A percentile compares a stretch with the other conserved stretches of the same genome.
Conservation (phyloP, 306 rosid genomes). For the Castanea crenata region DNA sequence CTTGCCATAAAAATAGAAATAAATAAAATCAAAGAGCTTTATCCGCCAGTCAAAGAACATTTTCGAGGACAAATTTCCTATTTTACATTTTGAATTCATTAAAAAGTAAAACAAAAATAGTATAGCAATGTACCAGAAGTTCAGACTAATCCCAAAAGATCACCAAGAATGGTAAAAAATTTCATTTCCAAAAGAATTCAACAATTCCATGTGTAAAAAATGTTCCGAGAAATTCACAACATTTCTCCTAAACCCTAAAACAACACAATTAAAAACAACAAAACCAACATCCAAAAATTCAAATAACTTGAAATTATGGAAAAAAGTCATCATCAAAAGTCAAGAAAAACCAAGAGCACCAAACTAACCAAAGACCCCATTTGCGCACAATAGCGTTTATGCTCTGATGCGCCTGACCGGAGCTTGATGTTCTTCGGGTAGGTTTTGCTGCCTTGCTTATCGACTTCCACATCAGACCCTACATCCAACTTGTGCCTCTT, state of each 20-base stretch:
- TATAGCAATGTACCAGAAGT: too few relatives aligned
- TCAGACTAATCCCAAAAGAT: not conserved
- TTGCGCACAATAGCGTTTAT: constrained; percentile 23
- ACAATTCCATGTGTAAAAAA: not conserved
- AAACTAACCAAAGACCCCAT: constrained; percentile 27
- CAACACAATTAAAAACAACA: not conserved
- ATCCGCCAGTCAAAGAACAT: too few relatives aligned
- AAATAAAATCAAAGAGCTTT: too few relatives aligned
- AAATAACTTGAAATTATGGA: not conserved
- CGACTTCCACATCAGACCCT: constrained; percentile 51
- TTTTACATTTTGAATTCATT: too few relatives aligned
- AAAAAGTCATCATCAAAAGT: not conserved
- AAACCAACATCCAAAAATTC: not conserved
- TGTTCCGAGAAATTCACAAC: not conserved
- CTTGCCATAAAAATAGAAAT: too few relatives aligned
- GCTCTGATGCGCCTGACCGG: constrained; percentile 43
- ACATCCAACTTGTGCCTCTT: constrained; percentile 47
- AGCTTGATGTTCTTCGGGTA: constrained; percentile 43
- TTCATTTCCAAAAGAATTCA: not conserved
- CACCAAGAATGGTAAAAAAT: not conserved
- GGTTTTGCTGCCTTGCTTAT: constrained; percentile 31
- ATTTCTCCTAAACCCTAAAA: not conserved
- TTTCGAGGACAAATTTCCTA: too few relatives aligned
- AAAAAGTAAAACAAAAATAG: too few relatives aligned
- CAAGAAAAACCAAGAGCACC: constrained; percentile 25